Conservation (phyloP, 352 stramenopile genomes). For the Pythium utonaiense region DNA sequence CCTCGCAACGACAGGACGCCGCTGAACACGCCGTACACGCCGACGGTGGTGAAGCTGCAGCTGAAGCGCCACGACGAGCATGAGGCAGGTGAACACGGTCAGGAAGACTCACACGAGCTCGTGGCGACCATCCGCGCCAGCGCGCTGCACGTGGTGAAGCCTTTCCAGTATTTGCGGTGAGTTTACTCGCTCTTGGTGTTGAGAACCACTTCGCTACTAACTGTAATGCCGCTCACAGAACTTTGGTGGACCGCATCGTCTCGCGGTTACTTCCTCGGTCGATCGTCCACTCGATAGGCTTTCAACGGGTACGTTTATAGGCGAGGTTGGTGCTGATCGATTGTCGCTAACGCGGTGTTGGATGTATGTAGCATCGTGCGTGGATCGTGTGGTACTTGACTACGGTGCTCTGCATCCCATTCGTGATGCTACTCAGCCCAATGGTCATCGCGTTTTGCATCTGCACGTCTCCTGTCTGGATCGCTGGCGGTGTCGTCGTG, state of each 20-base stretch:
- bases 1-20: conserved; percentile 71
- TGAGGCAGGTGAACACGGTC: conserved; percentile 19
- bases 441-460: conserved; percentile 76
- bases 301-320: conserved; percentile 13
- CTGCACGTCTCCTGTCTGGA: conserved; percentile 76
- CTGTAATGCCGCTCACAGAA: not conserved
- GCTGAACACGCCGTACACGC: conserved; percentile 82
- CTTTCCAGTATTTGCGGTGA: conserved; percentile 38
- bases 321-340: no score
- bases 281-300: conserved; percentile 2
- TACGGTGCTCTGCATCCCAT: conserved; percentile 61
- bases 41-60: conserved; percentile 80
- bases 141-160: conserved; percentile 35
- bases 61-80: conserved; percentile 61
- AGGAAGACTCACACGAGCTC: conserved; percentile 3
- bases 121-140: conserved; percentile 31
- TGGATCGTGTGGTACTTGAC: conserved; percentile 74
- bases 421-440: conserved; percentile 65
- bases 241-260: conserved; percentile 11
- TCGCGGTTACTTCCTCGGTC: conserved; percentile 10
- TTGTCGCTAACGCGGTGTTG: not conserved
- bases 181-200: not conserved
- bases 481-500: conserved; percentile 50
- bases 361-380: conserved; percentile 34
- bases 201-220: not conserved